These are phyloP conservation scores for Phytophthora boehmeriae DNA, from an alignment of 352 stramenopile species.

Conservation along the genomic window DNA sequence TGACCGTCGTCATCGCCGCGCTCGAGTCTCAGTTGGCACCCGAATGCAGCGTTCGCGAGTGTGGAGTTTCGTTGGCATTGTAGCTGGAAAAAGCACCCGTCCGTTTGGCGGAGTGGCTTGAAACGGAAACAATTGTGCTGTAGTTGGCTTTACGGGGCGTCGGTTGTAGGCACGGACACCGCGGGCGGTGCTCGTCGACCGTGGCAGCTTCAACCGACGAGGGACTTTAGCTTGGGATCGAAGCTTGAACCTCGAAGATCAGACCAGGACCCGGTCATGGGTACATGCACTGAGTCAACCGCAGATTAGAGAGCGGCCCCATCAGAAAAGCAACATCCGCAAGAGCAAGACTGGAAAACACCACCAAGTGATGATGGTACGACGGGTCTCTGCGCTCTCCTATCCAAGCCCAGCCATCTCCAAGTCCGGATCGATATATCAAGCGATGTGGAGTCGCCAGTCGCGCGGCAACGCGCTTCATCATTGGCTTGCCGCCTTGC, in stretches of 20 bases:
- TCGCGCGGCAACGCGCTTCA: slow-evolving; percentile 9
- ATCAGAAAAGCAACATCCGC: not conserved
- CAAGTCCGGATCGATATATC: slow-evolving; percentile 36
- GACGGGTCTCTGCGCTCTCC: slow-evolving; percentile 21
- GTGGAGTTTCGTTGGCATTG: not conserved
- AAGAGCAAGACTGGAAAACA: slow-evolving; percentile 22
- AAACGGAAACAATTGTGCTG: too few species aligned
- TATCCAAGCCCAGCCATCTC: slow-evolving; percentile 23
- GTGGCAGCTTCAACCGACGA: too few species aligned
- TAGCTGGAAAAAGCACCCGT: not conserved
- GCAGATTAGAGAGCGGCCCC: too few species aligned
- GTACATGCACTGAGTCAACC: too few species aligned
- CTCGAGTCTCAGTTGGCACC: not conserved
- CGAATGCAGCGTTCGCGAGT: not conserved
- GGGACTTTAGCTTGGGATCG: not conserved
- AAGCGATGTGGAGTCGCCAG: slow-evolving; percentile 41
- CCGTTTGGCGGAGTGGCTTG: too few species aligned
- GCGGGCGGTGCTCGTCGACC: too few species aligned
- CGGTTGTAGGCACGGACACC: too few species aligned
- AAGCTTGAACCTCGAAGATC: not conserved
- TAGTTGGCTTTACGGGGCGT: too few species aligned
- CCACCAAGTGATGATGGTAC: slow-evolving; percentile 33
- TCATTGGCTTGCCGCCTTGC: slow-evolving; percentile 22
- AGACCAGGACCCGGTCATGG: not conserved
- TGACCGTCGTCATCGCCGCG: slow-evolving; percentile 42